Conservation (phyloP, 306 rosid genomes). For the Echinosophora koreensis region DNA sequence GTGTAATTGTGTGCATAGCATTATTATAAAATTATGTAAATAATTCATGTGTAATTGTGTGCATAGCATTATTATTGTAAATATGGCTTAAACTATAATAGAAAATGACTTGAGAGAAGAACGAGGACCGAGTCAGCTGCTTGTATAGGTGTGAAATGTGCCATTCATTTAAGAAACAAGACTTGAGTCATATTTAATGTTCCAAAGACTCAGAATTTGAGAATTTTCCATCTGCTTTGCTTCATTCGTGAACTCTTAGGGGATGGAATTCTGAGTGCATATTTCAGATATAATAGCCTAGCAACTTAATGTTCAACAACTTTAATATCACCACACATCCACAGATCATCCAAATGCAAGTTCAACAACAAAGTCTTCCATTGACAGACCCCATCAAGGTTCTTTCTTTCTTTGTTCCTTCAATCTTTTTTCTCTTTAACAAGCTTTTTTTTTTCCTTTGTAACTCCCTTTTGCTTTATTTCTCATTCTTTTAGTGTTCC, state of each 20-base stretch:
- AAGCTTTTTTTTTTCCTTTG: slow-evolving; percentile 42
- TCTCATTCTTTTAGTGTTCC: slow-evolving; percentile 24
- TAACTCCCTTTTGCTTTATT: slow-evolving; percentile 39
- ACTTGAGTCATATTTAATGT: slow-evolving; percentile 16
- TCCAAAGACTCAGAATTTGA: background rate
- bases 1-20: too few species aligned
- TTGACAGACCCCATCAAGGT: slow-evolving; percentile 52
- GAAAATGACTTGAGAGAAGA: slow-evolving; percentile 17
- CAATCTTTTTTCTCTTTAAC: slow-evolving; percentile 35
- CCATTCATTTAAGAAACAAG: slow-evolving; percentile 19
- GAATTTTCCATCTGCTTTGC: slow-evolving; percentile 33
- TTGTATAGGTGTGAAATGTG: slow-evolving; percentile 24
- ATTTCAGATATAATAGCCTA: slow-evolving; percentile 15
- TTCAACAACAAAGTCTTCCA: slow-evolving; percentile 51
- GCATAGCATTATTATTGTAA: too few species aligned
- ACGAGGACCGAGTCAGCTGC: slow-evolving; percentile 37
- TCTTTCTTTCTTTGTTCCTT: slow-evolving; percentile 24
- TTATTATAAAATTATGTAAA: too few species aligned
- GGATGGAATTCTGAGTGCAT: slow-evolving; percentile 1
- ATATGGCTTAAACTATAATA: background rate
- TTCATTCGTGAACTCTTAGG: slow-evolving; percentile 27
- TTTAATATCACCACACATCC: slow-evolving; percentile 13
- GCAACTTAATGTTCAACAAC: slow-evolving; percentile 33
- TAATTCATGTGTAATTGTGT: too few species aligned
- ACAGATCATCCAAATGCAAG: slow-evolving; percentile 34